Base-by-base conservation (phyloP, 495 filamentous ascomycete species). In the Xylaria acuta region DNA sequence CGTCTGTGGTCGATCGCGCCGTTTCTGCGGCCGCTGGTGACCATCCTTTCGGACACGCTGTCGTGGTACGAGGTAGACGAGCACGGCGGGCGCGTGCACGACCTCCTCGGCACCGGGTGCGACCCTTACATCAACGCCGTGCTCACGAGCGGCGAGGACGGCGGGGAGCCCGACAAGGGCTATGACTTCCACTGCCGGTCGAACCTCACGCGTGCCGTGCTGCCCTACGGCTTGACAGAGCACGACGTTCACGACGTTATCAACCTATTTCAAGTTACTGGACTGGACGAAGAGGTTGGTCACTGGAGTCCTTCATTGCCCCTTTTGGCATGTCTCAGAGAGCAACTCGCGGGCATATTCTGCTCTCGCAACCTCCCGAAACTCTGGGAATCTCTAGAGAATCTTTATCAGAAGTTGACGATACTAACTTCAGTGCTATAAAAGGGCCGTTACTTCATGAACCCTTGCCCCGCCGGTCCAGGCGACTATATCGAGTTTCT, bases 141-240 rank as follows among this genome's bases (percentile, higher is more conserved):
- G 71, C 87, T 94, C 72, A 90, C 86, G n/a, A 89, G 88, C 1
- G 64, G 58, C 30, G 71, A 70, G 34, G 72, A 49, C 32, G 70
- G 65, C 38, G 71, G 64, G 1, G 59, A 49, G 8, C 49, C 25
- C 8, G 49, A 45, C 16, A 45, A 60, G 27, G 11, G 36, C 40
- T 94, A 92, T 74, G 91, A 95, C 74, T 94, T 88, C 79, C 91
- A 95, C 76, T 95, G 93, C 80, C 92, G 93, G 76, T 94, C 91
- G 25, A 96, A 96, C 73, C 86, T 96, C 25, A 90, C 88, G 6
- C 88, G 93, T 3, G 90, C 93, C 0, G 86, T 94, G 36, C 75
- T 90, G 1, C 90, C 89, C 0, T 90, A 86, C 76, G 91, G 91
- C 0, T 75, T 94, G 64, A 87, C 85, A 12, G 93, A 95, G 78